Evolutionary conservation across 768 basidiomycete genomes (phyloP), one percentile per base, ranked within the genome.

Genomic region (Fistulinella prunicolor): DNA sequence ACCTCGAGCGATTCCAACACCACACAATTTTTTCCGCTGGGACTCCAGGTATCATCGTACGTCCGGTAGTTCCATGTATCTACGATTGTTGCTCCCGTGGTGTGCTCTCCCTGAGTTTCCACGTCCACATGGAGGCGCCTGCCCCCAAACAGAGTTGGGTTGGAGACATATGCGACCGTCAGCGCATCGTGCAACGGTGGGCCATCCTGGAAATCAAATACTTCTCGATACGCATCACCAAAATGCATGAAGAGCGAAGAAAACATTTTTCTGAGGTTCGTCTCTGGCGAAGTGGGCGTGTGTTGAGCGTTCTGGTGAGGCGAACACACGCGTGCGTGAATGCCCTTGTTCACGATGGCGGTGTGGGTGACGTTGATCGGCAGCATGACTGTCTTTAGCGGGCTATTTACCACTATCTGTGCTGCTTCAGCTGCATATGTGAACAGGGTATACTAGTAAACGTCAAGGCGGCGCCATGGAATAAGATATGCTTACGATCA

Each of bases 351-450:
- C 37, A 89, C 84, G 52, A 94, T 86, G 3, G 87, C 89, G 1
- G 80, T 85, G 63, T 94, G 93, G 3, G 92, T 89, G 16, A 93
- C 86, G 59, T 95, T 94, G 56, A 95, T 78, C 0, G 89, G 89
- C 22, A 92, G 80, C 90, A 91, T 91, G 14, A 72, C 68, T 23
- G 71, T 80, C 70, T 80, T 83, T 7, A 89, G 72, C 3, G 86
- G 83, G 6, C 74, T 75, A 58, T 91, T 74, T 37, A 92, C 65
- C 10, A 94, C 86, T 43, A 94, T 90, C 57, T 89, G 85, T 2
- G 85, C 78, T 3, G 92, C 88, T 62, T 93, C 88, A 8, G 89
- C 86, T 89, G 54, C 21, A 22, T 21, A 21, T 8, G 26, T 20
- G 20, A 17, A 19, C n/a, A 29, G 24, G 28, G 37, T 35, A n/a